These are phyloP conservation scores for Keithomyces neogunnii DNA, from an alignment of 2,329 filamentous ascomycete species.

Conservation along the genomic window DNA sequence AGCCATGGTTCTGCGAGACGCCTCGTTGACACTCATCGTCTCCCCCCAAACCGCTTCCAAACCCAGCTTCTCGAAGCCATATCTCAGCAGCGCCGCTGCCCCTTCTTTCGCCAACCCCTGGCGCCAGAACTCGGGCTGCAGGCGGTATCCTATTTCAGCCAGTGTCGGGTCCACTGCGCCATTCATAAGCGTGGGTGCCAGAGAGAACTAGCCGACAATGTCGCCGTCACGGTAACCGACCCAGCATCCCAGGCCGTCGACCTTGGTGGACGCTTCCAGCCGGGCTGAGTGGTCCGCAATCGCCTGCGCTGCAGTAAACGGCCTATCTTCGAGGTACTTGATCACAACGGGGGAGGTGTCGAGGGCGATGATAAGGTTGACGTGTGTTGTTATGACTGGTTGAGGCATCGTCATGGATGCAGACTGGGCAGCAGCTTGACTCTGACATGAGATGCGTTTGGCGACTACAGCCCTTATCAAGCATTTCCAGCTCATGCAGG, in stretches of 20 bases:
- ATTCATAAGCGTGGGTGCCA: constrained; percentile 9
- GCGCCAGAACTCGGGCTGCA: constrained; percentile 20
- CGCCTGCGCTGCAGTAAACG: neutral
- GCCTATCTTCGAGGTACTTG: neutral
- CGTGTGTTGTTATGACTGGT: neutral
- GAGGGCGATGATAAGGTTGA: neutral
- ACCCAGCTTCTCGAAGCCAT: constrained; percentile 19
- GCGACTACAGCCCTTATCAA: too few relatives aligned
- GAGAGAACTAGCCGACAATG: constrained; percentile 22
- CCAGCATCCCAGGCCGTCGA: neutral
- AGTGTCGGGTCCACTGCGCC: constrained; percentile 8
- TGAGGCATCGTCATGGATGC: neutral
- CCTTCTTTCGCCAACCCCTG: constrained; percentile 23
- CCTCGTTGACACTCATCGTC: constrained; percentile 22
- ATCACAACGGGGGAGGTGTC: neutral
- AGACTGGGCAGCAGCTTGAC: too few relatives aligned
- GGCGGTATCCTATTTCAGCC: constrained; percentile 18
- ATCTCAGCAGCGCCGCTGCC: constrained; percentile 16
- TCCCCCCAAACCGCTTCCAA: constrained; percentile 17
- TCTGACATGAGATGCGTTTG: too few relatives aligned
- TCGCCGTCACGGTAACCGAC: constrained; percentile 8
- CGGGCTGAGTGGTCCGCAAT: neutral
- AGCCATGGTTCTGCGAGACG: constrained; percentile 15
- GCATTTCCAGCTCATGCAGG: too few relatives aligned
- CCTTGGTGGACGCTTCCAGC: neutral